These are phyloP conservation scores for Clavulina sp. DNA, from an alignment of 768 basidiomycete species.

Conservation along the genomic window DNA sequence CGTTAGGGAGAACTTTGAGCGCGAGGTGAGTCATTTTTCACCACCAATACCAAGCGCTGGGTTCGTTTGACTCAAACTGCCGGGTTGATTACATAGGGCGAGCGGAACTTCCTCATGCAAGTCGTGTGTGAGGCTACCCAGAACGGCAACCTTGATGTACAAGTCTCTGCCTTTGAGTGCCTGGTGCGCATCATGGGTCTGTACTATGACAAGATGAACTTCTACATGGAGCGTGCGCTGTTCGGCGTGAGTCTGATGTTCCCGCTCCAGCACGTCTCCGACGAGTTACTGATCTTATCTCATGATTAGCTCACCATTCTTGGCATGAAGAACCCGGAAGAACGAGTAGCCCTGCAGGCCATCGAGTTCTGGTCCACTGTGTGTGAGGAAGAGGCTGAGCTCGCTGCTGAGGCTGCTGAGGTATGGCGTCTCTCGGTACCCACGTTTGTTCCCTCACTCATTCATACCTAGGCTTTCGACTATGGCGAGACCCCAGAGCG, in stretches of 20 bases:
- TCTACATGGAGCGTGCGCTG: slow-evolving; percentile 98
- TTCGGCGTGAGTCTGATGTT: slow-evolving; percentile 58
- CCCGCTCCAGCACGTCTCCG: background rate
- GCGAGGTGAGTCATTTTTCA: slow-evolving; percentile 47
- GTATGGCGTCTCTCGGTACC: slow-evolving; percentile 23
- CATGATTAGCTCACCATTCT: slow-evolving; percentile 68
- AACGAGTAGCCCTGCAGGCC: slow-evolving; percentile 84
- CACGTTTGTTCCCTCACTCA: slow-evolving; percentile 5
- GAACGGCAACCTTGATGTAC: slow-evolving; percentile 56
- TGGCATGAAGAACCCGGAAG: slow-evolving; percentile 90
- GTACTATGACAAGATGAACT: slow-evolving; percentile 97
- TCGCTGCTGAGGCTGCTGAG: slow-evolving; percentile 82
- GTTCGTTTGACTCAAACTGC: slow-evolving; percentile 6
- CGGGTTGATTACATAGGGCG: slow-evolving; percentile 56
- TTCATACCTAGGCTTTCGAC: slow-evolving; percentile 48
- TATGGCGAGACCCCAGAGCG: slow-evolving; percentile 75
- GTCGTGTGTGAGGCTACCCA: slow-evolving; percentile 98
- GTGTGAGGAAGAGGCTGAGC: slow-evolving; percentile 90
- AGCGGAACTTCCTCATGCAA: slow-evolving; percentile 99
- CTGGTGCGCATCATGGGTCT: slow-evolving; percentile 92
- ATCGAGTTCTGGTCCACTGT: slow-evolving; percentile 99
- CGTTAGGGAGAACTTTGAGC: slow-evolving; percentile 92
- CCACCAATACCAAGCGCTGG: background rate
- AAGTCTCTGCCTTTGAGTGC: slow-evolving; percentile 93
- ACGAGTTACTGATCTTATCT: slow-evolving; percentile 11